Conservation (phyloP, 768 basidiomycete species). For the Pleurotus eryngii region DNA sequence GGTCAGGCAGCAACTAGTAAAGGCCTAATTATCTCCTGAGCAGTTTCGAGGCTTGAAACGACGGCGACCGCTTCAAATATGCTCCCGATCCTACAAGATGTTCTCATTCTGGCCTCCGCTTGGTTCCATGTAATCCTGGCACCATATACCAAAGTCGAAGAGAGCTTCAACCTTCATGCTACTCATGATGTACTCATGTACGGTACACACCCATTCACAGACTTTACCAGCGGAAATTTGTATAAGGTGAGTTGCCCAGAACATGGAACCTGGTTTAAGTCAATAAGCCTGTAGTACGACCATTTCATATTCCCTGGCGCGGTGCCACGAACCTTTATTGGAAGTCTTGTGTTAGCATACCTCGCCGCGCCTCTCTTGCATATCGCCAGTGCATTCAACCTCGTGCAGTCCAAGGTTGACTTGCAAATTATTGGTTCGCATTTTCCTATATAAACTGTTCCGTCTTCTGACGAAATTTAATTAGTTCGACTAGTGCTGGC, state of each 20-base stretch:
- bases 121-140: conserved; percentile 73
- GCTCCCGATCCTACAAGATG: conserved; percentile 37
- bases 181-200: conserved; percentile 83
- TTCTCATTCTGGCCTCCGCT: conserved; percentile 43
- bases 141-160: conserved; percentile 96
- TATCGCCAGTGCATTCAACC: conserved; percentile 36
- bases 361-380: conserved; percentile 46
- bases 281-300: conserved; percentile 63
- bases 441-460: neutral
- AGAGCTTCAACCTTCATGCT: conserved; percentile 94
- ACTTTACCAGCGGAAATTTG: neutral
- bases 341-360: conserved; percentile 67
- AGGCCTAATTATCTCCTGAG: no score
- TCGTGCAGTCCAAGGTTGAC: conserved; percentile 55
- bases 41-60: no score
- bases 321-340: conserved; percentile 84
- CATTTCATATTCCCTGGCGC: conserved; percentile 87
- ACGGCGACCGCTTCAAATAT: neutral
- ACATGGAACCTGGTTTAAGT: neutral
- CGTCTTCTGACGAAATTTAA: neutral
- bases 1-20: no score
- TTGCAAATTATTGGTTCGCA: conserved; percentile 68
- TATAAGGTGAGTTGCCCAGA: neutral
- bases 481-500: conserved; percentile 77
- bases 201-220: conserved; percentile 37